Base-by-base conservation (phyloP, 2,329 filamentous ascomycete species). In the Xenoacremonium recifei region DNA sequence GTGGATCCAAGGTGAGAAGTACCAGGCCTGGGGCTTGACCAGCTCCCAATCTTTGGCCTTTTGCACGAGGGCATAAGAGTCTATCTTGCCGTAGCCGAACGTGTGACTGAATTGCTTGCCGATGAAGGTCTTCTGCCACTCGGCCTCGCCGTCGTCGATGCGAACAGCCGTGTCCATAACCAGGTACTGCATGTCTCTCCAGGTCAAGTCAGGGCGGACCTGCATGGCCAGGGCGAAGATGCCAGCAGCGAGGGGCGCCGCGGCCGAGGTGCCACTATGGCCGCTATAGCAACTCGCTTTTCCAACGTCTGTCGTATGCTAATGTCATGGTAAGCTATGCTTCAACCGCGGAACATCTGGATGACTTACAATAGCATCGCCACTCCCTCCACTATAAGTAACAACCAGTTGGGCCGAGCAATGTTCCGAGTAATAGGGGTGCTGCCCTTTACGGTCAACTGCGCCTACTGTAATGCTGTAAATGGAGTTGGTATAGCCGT, bases 401-500 rank as follows among this genome's bases (percentile, higher is more conserved):
- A 99, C 93, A 3, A 96, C 91, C 35, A 99, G 74, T 63, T 96
- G 89, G 17, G 93, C 93, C 3, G 92, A 96, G 70, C 93, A 99
- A 49, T 89, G 85, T 66, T 99, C 93, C 0, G 92, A 96, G 66
- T 99, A 99, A 64, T 92, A 93, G 0, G 93, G 91, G 61, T 97
- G 92, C n/a, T 79, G 68, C 29, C 92, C 91, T 53, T 86, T 82
- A 45, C 89, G 79, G 63, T 96, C 91, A 48, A 99, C 85, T 23
- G 92, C 92, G 27, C 93, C 93, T 15, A 99, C 90, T 0, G 91
- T 96, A 56, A 99, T 93, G 64, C 90, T 96, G 75, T 97, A 99
- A 57, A 99, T 99, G 62, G 91, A 96, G 72, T 99, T 99, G 45
- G 93, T 99, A 68, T 99, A 99, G 29, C 93, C 93, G 62, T 99